Evolutionary conservation across 257 asterid species (phyloP).

Genomic region (Forsythia viridissima): DNA sequence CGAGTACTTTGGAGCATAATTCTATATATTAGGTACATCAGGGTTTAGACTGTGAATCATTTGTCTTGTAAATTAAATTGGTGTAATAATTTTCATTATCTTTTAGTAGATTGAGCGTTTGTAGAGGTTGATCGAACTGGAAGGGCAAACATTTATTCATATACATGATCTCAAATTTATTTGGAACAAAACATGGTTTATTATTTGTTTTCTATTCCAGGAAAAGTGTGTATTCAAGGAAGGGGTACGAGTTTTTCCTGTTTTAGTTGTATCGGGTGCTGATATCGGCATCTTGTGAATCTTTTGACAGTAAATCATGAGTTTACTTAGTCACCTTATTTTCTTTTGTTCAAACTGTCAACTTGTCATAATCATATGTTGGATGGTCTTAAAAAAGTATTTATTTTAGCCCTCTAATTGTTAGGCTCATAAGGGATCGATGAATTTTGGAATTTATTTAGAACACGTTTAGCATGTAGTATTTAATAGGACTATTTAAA

Average conservation of each 20-base stretch:
- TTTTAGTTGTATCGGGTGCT: not conserved
- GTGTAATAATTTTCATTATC: not conserved
- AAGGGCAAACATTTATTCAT: not conserved
- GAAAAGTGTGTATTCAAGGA: not conserved
- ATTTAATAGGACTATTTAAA: no score
- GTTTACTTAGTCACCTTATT: not conserved
- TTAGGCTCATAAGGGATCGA: no score
- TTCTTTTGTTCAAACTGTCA: no score
- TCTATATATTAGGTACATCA: not conserved
- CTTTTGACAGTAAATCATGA: not conserved
- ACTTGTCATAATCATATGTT: no score
- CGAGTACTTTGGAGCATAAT: conserved; percentile 50
- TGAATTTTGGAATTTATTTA: no score
- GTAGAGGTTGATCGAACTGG: not conserved
- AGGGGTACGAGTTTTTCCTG: not conserved
- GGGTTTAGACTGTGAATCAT: not conserved
- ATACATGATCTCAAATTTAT: not conserved
- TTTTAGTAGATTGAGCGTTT: not conserved
- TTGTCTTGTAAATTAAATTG: not conserved
- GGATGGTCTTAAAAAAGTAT: no score
- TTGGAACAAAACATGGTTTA: not conserved
- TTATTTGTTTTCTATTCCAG: not conserved
- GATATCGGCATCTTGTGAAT: not conserved
- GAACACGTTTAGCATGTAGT: no score
- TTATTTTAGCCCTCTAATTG: no score